A percentile compares a stretch with the other conserved stretches of the same genome.
Evolutionary conservation across 352 stramenopile species (phyloP).

Genomic region (Pythium myriotylum): DNA sequence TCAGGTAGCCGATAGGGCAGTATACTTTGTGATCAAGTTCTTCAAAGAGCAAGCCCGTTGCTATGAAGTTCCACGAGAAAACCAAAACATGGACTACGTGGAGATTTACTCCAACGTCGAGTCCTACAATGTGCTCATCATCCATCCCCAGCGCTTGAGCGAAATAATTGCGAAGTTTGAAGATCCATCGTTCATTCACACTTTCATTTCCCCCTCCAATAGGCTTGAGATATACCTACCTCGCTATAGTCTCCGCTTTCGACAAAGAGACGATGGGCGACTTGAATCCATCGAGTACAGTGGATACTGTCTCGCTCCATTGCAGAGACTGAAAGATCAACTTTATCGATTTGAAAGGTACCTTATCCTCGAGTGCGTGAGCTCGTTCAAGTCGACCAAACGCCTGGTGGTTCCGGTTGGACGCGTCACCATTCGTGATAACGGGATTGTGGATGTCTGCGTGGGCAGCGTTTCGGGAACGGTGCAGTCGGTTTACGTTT

Average conservation of each 20-base stretch:
- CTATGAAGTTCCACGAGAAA: constrained; percentile 5
- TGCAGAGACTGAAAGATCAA: not conserved
- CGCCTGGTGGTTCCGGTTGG: not conserved
- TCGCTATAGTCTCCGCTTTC: constrained; percentile 5
- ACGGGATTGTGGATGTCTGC: constrained; percentile 1
- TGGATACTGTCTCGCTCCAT: not conserved
- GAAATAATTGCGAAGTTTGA: constrained; percentile 4
- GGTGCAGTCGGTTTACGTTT: not conserved
- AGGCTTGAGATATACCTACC: constrained; percentile 3
- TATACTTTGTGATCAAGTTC: not conserved
- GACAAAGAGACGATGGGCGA: not conserved
- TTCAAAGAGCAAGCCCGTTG: not conserved
- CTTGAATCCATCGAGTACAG: constrained; percentile 2
- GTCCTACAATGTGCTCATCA: constrained; percentile 1
- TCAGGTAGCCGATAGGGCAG: not conserved
- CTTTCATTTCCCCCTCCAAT: not conserved
- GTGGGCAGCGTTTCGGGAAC: not conserved
- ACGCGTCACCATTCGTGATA: not conserved
- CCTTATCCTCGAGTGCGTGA: not conserved
- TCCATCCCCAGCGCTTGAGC: not conserved
- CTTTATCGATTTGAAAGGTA: constrained; percentile 9
- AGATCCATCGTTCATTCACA: not conserved
- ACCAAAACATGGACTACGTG: not conserved
- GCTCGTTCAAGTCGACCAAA: not conserved
- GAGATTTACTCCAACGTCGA: not conserved